Evolutionary conservation across 495 filamentous ascomycete species (phyloP), one percentile per base, ranked within the genome.

Genomic region (Aspergillus cristatus): DNA sequence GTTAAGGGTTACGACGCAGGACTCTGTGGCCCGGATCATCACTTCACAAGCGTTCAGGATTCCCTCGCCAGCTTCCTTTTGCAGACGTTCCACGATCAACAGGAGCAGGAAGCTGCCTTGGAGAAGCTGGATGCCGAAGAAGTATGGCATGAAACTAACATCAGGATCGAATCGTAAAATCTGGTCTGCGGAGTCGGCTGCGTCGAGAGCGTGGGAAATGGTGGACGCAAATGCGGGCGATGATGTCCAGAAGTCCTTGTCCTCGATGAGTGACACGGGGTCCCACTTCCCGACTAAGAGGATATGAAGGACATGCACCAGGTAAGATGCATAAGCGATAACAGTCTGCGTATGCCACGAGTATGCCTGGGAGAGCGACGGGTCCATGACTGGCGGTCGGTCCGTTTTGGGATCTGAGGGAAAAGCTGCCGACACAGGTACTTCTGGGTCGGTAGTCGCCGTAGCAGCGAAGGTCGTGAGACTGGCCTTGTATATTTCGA

Each of bases 211-310:
- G 44, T 89, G 85, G 1, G 80, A 79, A 3, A 84, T 87, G 16
- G 84, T 83, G 12, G 78, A 80, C 40, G 84, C 78, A 61, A 91
- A 91, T 3, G 82, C 78, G 25, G 82, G 82, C 5, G 81, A 84
- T 14, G 83, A 86, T 34, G 86, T 91, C 84, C 84, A 91, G 39
- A 87, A 74, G 51, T 89, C 85, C 48, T 86, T 85, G 65, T 91
- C 84, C 56, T 91, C 85, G 3, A 91, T 75, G 3, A 91, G 70
- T 14, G 81, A 80, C 45, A 91, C 86, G 3, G 84, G 84, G 44
- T 91, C 85, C 85, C 85, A 91, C 61, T 87, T 91, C 17, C 84
- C 84, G 18, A 83, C 82, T 1, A 89, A 70, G 1, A 91, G 75
- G 33, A 89, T 87, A 55, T 89, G 82, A 12, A 91, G 70, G 18